These are phyloP conservation scores for Hevea brasiliensis DNA, from an alignment of 345 rosid genomes.

Conservation along the genomic window DNA sequence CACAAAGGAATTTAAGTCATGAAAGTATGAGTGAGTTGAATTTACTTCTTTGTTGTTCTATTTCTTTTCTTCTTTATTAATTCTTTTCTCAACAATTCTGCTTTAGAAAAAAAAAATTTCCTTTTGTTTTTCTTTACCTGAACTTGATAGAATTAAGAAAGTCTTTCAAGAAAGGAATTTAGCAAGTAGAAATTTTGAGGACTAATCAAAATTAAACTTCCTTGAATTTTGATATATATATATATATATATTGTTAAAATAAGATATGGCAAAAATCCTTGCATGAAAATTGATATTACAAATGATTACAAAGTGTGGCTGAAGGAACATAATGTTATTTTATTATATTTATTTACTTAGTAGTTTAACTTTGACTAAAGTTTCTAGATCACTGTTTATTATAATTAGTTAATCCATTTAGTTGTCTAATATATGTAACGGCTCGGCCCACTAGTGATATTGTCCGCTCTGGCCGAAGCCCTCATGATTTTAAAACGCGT, in stretches of 20 bases:
- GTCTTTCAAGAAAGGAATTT: neutral
- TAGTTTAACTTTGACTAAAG: slow-evolving; percentile 18
- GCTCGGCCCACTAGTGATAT: too few species aligned
- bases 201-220: neutral
- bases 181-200: neutral
- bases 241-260: too few species aligned
- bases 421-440: slow-evolving; percentile 10
- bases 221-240: neutral
- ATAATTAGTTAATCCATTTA: slow-evolving; percentile 9
- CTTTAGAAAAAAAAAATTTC: too few species aligned
- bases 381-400: slow-evolving; percentile 7
- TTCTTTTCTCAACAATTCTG: neutral
- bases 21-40: slow-evolving; percentile 48
- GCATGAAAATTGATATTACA: slow-evolving; percentile 13
- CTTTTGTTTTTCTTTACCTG: too few species aligned
- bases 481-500: too few species aligned
- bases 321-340: slow-evolving; percentile 42
- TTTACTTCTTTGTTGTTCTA: neutral
- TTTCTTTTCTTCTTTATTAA: neutral
- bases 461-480: too few species aligned
- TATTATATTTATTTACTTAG: too few species aligned
- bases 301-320: slow-evolving; percentile 37
- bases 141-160: neutral
- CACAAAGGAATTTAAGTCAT: slow-evolving; percentile 61
- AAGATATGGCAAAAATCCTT: slow-evolving; percentile 7